Percentiles rank a stretch among this genome's conserved stretches.
Conservation (phyloP, 805 yeast species). For the Metschnikowia continentalis region DNA sequence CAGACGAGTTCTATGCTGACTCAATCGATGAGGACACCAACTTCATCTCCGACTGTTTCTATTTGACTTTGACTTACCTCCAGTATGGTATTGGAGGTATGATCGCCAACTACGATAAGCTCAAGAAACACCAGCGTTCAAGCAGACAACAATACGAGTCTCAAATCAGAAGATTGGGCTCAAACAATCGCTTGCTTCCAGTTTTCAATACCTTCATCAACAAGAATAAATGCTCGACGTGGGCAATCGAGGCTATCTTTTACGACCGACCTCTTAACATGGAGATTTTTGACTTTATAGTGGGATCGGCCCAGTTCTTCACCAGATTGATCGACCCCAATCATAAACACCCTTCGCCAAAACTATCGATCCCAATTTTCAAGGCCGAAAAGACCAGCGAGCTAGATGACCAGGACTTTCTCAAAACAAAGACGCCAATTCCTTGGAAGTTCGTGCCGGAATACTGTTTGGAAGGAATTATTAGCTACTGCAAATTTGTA, state of each 20-base stretch:
- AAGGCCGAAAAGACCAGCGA: slow-evolving; percentile 60
- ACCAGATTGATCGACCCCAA: slow-evolving; percentile 68
- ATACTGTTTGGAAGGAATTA: slow-evolving; percentile 74
- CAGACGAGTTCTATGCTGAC: slow-evolving; percentile 50
- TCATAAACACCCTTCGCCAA: slow-evolving; percentile 55
- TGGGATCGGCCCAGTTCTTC: slow-evolving; percentile 72
- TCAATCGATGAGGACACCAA: slow-evolving; percentile 47
- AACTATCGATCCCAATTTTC: slow-evolving; percentile 49
- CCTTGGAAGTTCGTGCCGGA: slow-evolving; percentile 88
- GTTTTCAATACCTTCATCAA: slow-evolving; percentile 42
- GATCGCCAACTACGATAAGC: slow-evolving; percentile 49
- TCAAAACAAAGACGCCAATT: slow-evolving; percentile 59
- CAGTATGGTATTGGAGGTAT: slow-evolving; percentile 91
- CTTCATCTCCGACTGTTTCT: slow-evolving; percentile 91
- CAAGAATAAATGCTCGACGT: slow-evolving; percentile 38
- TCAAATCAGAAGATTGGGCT: slow-evolving; percentile 11
- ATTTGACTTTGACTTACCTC: slow-evolving; percentile 67
- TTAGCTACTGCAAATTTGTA: slow-evolving; percentile 65
- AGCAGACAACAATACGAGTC: slow-evolving; percentile 36
- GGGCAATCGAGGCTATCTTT: slow-evolving; percentile 62
- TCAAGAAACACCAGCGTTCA: slow-evolving; percentile 45
- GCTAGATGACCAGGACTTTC: slow-evolving; percentile 69
- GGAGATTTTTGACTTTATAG: slow-evolving; percentile 70
- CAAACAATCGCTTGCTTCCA: slow-evolving; percentile 7
- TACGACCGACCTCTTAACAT: slow-evolving; percentile 52